Evolutionary conservation across 345 rosid genomes (phyloP).

Genomic region (Arabidopsis suecica): DNA sequence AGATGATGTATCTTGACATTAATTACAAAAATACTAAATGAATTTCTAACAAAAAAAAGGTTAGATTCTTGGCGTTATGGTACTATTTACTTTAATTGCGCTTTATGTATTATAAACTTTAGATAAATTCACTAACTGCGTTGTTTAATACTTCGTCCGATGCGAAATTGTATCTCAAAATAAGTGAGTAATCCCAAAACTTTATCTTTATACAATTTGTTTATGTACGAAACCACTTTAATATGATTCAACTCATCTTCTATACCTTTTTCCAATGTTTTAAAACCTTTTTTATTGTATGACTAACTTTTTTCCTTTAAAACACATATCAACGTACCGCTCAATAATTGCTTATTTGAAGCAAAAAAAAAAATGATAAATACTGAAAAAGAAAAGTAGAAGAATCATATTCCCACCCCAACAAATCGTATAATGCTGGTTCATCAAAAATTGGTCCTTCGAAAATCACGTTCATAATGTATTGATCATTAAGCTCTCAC

Average conservation of each 20-base stretch:
- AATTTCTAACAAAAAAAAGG: background rate
- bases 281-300: background rate
- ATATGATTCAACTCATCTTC: constrained; percentile 21
- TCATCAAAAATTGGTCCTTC: constrained; percentile 3
- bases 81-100: background rate
- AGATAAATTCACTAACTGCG: background rate
- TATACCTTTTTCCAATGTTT: constrained; percentile 9
- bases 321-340: constrained; percentile 6
- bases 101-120: background rate
- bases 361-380: background rate
- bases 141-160: background rate
- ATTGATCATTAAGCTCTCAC: background rate
- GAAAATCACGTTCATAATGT: constrained; percentile 1
- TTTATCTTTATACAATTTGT: constrained; percentile 21
- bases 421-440: background rate
- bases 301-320: background rate
- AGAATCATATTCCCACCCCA: constrained; percentile 28
- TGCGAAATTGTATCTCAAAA: background rate
- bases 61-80: constrained; percentile 13
- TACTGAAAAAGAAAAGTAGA: background rate
- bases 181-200: constrained; percentile 19
- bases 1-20: background rate
- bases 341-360: background rate
- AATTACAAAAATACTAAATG: background rate
- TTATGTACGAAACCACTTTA: constrained; percentile 20